Evolutionary conservation across 129 eudicot genomes (phyloP).

Genomic region (Deinandra increscens): DNA sequence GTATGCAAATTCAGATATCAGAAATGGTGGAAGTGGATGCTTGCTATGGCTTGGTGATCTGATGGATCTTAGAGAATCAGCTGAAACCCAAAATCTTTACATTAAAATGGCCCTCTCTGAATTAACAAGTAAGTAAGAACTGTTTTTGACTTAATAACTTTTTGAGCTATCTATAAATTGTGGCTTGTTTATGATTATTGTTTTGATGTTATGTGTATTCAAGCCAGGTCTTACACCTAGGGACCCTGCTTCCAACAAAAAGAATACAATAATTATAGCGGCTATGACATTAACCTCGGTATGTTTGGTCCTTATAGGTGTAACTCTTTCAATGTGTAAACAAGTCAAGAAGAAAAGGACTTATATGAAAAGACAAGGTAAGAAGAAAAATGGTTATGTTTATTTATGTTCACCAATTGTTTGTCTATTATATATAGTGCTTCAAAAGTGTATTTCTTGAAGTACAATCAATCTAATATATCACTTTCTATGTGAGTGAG

Average conservation of each 20-base stretch:
- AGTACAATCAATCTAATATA: no score
- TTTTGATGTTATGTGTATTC: neutral
- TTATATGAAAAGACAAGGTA: neutral
- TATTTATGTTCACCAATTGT: no score
- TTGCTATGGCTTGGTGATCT: slow-evolving; percentile 11
- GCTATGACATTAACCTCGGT: neutral
- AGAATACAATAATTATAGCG: neutral
- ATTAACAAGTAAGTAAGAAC: neutral
- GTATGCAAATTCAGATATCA: slow-evolving; percentile 13
- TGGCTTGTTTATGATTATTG: no score
- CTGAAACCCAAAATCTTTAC: slow-evolving; percentile 2
- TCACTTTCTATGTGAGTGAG: no score
- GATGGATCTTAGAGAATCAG: slow-evolving; percentile 8
- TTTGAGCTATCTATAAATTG: no score
- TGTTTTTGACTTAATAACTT: no score
- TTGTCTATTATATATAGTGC: no score
- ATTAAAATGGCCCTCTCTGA: slow-evolving; percentile 15
- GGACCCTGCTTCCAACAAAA: neutral
- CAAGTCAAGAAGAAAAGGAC: neutral
- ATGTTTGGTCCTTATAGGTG: neutral
- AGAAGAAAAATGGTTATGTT: no score
- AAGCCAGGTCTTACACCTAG: neutral
- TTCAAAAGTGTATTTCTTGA: no score
- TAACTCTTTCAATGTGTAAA: neutral
- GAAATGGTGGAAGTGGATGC: slow-evolving; percentile 11